Base-by-base conservation (phyloP, 2,329 filamentous ascomycete genomes). In the Fusarium sarcochroum region DNA sequence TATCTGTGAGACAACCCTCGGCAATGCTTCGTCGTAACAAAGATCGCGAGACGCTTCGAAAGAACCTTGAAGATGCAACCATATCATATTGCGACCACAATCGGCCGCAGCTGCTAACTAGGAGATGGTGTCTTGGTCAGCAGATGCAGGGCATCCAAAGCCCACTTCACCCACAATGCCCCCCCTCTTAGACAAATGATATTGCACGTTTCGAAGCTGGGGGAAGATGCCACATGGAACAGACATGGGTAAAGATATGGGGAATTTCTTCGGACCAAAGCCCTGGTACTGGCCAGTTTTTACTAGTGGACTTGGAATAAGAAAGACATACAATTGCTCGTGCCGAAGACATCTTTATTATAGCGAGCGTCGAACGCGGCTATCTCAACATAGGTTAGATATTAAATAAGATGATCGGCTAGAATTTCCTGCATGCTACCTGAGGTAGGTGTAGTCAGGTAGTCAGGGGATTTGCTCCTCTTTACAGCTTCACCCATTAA, bases 201-300 rank as follows among this genome's bases (percentile, higher is more conserved):
- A 44, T 53, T 53, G 54, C 44, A 63, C 34, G 27, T 15, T 53
- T 53, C 15, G 51, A 51, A 50, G 21, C 58, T 64, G 67, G 66
- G 66, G 64, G 62, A 46, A 69, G 58, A 69, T 52, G 52, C 42
- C 47, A 59, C 53, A 70, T 58, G 52, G 61, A 63, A 63, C 35
- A 54, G 50, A 53, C 62, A 69, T 58, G 66, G 66, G 66, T 68
- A 23, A n/a, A 41, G 23, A 32, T 68, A 62, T 59, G 63, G 63
- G 65, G 63, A 66, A 35, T 42, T 25, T 54, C 23, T 34, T 56
- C 21, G 30, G 30, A 27, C 49, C 55, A 51, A 49, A 25, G 18
- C 41, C 44, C 48, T 47, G 15, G 41, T 48, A 50, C 50, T 40
- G 27, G 49, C 40, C 18, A 48, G 21, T 27, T 21, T 32, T 37